Base-by-base conservation (phyloP, 306 rosid genomes). In the Trifolium dubium region DNA sequence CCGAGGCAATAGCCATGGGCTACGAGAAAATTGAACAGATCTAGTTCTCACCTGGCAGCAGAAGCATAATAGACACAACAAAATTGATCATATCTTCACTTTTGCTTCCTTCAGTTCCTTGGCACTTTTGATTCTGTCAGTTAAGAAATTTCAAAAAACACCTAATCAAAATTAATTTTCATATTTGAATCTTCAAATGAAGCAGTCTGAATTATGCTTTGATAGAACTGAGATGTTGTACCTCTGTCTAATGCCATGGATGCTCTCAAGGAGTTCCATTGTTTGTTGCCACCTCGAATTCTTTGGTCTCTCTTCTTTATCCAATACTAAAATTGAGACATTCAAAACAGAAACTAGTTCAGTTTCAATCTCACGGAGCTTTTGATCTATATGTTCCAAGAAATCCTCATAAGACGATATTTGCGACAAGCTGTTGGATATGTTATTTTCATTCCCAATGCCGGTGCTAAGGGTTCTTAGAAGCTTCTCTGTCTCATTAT, bases 181-280 rank as follows among this genome's bases (percentile, higher is more conserved):
- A 17, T 67, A 50, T 31, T n/a, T 32, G 75, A 74, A 61, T 67
- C 64, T 61, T 63, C 79, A 67, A 49, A 32, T 62, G 46, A 44
- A 43, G 39, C 58, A 37, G 53, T 19, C 65, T 59, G 70, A 77
- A 29, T 63, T 17, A 58, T 53, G 19, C 37, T 53, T 29, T 34
- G 5, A 51, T 50, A 63, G 68, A 64, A 78, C 17, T 53, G 58
- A 79, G 66, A 63, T 49, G 47, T 59, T 35, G 63, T 77, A 91
- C 97, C 97, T 94, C 78, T 83, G 81, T 74, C 97, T 84, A 70
- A 89, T 72, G 50, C 69, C 76, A 31, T 80, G 79, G 71, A 91
- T 74, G 84, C 85, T 80, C 72, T 91, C 92, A 62, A 32, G 35
- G 2, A 32, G 35, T 32, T 1, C 5, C 5, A 32, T 32, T n/a